These are phyloP conservation scores for Rubroboletus pulcherrimus DNA, from an alignment of 768 basidiomycete genomes.

Conservation along the genomic window DNA sequence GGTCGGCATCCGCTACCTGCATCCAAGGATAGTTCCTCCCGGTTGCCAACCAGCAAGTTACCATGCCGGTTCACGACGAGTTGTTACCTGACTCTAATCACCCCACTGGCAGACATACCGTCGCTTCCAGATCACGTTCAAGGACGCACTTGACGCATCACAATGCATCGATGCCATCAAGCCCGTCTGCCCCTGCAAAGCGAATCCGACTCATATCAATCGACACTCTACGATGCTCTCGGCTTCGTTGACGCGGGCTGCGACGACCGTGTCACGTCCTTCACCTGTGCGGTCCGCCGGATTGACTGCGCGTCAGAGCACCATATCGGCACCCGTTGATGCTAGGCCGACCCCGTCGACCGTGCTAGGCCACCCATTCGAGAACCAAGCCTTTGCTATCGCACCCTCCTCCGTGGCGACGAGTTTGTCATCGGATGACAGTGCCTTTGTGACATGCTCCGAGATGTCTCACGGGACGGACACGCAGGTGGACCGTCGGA, in stretches of 20 bases:
- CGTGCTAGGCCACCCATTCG: background rate
- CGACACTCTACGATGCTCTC: constrained; percentile 17
- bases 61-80: background rate
- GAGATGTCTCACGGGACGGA: constrained; percentile 19
- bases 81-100: constrained; percentile 6
- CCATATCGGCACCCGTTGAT: background rate
- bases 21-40: constrained; percentile 37
- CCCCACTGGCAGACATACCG: constrained; percentile 51
- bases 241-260: constrained; percentile 13
- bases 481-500: background rate
- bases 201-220: constrained; percentile 36
- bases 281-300: background rate
- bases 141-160: constrained; percentile 42
- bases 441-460: constrained; percentile 25
- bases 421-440: constrained; percentile 27
- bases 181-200: constrained; percentile 71
- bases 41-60: constrained; percentile 32
- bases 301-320: constrained; percentile 7
- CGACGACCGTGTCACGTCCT: constrained; percentile 6
- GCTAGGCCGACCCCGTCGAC: constrained; percentile 1
- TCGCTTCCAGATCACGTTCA: constrained; percentile 74
- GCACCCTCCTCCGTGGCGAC: constrained; percentile 7
- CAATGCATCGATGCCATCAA: constrained; percentile 62
- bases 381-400: background rate
- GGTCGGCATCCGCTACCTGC: constrained; percentile 73